Conservation (phyloP, 441 rosid genomes). For the Populus hybrid region DNA sequence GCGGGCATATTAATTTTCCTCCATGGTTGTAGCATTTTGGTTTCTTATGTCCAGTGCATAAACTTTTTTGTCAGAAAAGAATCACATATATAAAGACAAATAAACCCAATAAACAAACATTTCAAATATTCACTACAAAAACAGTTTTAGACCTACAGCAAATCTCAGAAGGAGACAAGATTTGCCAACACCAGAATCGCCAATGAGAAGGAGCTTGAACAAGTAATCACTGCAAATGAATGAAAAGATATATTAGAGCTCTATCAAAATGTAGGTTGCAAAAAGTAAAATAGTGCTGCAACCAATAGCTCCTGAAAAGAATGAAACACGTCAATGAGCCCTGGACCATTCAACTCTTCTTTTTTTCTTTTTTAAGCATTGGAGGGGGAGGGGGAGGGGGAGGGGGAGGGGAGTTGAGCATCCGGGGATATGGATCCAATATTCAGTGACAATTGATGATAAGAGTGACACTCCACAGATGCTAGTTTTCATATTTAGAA, state of each 20-base stretch:
- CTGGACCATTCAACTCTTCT: too few species aligned
- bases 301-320: background rate
- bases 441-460: too few species aligned
- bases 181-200: constrained; percentile 20
- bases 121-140: background rate
- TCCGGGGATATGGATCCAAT: too few species aligned
- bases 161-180: constrained; percentile 21
- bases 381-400: too few species aligned
- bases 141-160: constrained; percentile 7
- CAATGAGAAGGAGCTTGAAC: constrained; percentile 20
- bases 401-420: too few species aligned
- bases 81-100: background rate
- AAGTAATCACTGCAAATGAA: constrained; percentile 14
- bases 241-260: background rate
- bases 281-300: background rate
- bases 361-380: too few species aligned
- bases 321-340: background rate
- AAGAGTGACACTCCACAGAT: too few species aligned
- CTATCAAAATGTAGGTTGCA: background rate
- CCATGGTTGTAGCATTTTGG: background rate
- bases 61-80: background rate
- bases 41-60: background rate
- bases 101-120: background rate
- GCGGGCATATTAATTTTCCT: background rate
- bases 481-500: too few species aligned